phyloP scores from a whole-genome alignment of 495 filamentous ascomycete genomes.

The Massariosphaeria phaeospora region DNA sequence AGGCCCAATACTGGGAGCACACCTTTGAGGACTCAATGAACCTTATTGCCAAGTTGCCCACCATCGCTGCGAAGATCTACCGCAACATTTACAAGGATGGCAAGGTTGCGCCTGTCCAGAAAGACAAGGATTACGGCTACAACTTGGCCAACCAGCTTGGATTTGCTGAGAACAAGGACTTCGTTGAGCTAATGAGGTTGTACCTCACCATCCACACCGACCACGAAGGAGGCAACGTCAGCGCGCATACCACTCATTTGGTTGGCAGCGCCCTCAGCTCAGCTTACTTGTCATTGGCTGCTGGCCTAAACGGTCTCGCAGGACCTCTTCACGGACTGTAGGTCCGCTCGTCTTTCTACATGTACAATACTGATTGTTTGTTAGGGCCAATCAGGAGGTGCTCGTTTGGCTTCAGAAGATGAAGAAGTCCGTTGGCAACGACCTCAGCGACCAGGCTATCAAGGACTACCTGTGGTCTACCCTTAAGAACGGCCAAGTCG shows the following conservation, averaged over 20 bases:
- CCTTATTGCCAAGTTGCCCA: slow-evolving; percentile 98
- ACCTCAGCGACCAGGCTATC: slow-evolving; percentile 90
- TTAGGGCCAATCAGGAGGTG: slow-evolving; percentile 92
- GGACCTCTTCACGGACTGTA: slow-evolving; percentile 93
- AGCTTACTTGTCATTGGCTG: slow-evolving; percentile 90
- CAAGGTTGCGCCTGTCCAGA: slow-evolving; percentile 90
- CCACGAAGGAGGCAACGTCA: slow-evolving; percentile 95
- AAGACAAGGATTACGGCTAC: slow-evolving; percentile 97
- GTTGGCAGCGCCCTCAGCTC: slow-evolving; percentile 96
- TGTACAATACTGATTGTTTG: too few species aligned
- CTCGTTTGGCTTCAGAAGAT: slow-evolving; percentile 98
- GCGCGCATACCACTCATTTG: slow-evolving; percentile 95
- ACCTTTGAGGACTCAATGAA: slow-evolving; percentile 99
- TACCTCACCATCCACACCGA: slow-evolving; percentile 99
- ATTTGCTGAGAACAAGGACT: slow-evolving; percentile 91
- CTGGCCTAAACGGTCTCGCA: slow-evolving; percentile 94
- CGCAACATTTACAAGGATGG: slow-evolving; percentile 99
- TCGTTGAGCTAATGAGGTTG: slow-evolving; percentile 94
- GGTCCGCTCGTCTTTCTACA: too few species aligned
- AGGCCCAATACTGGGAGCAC: slow-evolving; percentile 98
- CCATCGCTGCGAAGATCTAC: slow-evolving; percentile 96
- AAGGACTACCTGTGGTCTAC: slow-evolving; percentile 97
- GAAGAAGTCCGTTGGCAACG: slow-evolving; percentile 91
- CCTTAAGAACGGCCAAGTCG: slow-evolving; percentile 89
- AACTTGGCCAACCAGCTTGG: slow-evolving; percentile 99